Percentiles rank a stretch among this genome's conserved stretches.
Evolutionary conservation across 1,284 basidiomycete genomes (phyloP).

Genomic region (Rhodotorula mucilaginosa): DNA sequence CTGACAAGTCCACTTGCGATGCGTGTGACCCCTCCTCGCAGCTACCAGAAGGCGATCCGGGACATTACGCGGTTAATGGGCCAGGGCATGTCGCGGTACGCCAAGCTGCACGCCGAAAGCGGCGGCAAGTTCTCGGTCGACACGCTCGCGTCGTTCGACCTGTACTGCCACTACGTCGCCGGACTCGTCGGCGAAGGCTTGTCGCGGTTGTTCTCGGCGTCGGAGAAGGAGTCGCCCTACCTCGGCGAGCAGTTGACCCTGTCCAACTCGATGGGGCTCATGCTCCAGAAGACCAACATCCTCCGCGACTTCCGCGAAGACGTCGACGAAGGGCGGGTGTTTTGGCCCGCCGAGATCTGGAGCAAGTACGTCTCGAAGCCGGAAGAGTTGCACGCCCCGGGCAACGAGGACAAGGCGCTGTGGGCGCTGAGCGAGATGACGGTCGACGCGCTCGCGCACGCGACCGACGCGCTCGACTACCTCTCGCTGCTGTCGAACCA

Average conservation of each 20-base stretch:
- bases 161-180: conserved; percentile 99
- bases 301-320: conserved; percentile 95
- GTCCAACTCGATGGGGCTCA: conserved; percentile 91
- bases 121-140: conserved; percentile 59
- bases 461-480: conserved; percentile 85
- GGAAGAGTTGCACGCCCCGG: conserved; percentile 54
- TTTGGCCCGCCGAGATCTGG: conserved; percentile 97
- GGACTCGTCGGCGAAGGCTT: conserved; percentile 97
- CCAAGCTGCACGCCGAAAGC: conserved; percentile 65
- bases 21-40: conserved; percentile 44
- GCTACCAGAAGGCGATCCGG: conserved; percentile 77
- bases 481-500: conserved; percentile 83
- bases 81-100: conserved; percentile 91
- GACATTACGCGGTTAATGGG: conserved; percentile 85
- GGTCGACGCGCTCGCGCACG: conserved; percentile 81
- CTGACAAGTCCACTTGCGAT: background rate
- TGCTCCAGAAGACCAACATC: conserved; percentile 98
- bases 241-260: conserved; percentile 79
- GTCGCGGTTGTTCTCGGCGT: conserved; percentile 83
- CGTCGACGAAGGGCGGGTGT: conserved; percentile 75
- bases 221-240: conserved; percentile 76
- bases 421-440: conserved; percentile 86
- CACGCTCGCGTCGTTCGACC: conserved; percentile 80
- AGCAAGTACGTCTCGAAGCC: conserved; percentile 62
- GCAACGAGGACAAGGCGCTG: conserved; percentile 62